Evolutionary conservation across 306 rosid genomes (phyloP).

Genomic region (Vigna unguiculata): DNA sequence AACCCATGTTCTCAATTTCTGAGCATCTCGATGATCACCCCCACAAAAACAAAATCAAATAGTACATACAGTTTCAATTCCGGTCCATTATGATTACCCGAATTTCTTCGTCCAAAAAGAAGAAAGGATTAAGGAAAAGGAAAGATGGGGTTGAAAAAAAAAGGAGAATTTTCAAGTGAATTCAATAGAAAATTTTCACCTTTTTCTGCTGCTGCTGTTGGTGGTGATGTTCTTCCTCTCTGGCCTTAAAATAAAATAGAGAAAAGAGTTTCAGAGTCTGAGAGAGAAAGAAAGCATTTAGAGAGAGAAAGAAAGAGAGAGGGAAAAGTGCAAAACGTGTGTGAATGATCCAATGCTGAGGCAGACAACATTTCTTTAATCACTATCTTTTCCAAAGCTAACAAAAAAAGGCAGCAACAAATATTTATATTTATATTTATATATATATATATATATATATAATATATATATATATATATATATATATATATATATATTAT

Average conservation of each 20-base stretch:
- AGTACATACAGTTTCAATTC: neutral
- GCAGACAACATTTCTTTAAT: neutral
- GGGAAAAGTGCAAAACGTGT: slow-evolving; percentile 37
- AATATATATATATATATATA: neutral
- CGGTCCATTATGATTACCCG: neutral
- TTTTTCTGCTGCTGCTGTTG: neutral
- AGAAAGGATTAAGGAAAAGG: neutral
- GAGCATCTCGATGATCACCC: neutral
- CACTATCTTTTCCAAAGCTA: slow-evolving; percentile 25
- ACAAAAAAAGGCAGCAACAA: neutral
- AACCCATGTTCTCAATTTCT: neutral
- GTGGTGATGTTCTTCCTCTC: neutral
- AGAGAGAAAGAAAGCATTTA: neutral
- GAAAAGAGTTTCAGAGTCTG: neutral
- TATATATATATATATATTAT: no score
- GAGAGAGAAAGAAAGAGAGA: slow-evolving; percentile 12
- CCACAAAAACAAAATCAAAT: neutral
- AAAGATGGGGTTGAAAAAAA: neutral
- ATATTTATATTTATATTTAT: neutral
- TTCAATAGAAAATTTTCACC: slow-evolving; percentile 35
- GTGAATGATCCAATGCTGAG: slow-evolving; percentile 59
- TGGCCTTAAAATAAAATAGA: slow-evolving; percentile 32
- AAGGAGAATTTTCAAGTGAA: neutral
- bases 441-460: no score
- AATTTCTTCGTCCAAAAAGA: neutral